Evolutionary conservation across 2,329 filamentous ascomycete species (phyloP), one percentile per base, ranked within the genome.

Genomic region (Hirsutella minnesotensis): DNA sequence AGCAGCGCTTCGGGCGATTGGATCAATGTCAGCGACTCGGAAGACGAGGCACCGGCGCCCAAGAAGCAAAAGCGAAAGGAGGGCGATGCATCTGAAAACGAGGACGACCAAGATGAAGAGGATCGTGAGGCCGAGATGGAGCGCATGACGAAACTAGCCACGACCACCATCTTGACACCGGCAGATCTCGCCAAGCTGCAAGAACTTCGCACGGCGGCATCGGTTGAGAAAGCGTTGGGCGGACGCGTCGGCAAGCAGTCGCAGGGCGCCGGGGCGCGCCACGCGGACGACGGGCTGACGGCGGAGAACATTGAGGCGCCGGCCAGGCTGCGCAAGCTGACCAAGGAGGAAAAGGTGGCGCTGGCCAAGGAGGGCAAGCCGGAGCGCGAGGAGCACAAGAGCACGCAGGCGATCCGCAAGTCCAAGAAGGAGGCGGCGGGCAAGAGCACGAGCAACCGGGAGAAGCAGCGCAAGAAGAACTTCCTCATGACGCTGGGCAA

Each of bases 401-500:
- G 79, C 49, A 92, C 86, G 42, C 81, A 86, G 49, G 88, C 88
- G 15, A 81, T 86, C 58, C 75, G 85, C 55, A 86, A 87, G 72
- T 79, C 86, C 60, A 86, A 89, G 73, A 94, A 94, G 75, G 79
- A 82, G 55, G 74, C 79, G 2, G 78, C 88, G 65, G 92, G 92
- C 56, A 96, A 96, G 79, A 94, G 86, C 60, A 89, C 87, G 31
- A 96, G 90, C 51, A 98, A 98, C 67, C 86, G 85, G 68, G 92
- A 98, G 71, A 98, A 98, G 77, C 79, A 85, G 35, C 73, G 90
- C 53, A 87, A 86, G 75, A 98, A 98, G 84, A 98, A 98, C 64
- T 94, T 98, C 66, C 61, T 98, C 55, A 98, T 98, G 92, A 96
- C 90, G 33, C 67, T 98, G 46, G 86, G 90, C 46, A 96, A 98